Conservation (phyloP, 306 rosid species). For the Bauhinia variegata region DNA sequence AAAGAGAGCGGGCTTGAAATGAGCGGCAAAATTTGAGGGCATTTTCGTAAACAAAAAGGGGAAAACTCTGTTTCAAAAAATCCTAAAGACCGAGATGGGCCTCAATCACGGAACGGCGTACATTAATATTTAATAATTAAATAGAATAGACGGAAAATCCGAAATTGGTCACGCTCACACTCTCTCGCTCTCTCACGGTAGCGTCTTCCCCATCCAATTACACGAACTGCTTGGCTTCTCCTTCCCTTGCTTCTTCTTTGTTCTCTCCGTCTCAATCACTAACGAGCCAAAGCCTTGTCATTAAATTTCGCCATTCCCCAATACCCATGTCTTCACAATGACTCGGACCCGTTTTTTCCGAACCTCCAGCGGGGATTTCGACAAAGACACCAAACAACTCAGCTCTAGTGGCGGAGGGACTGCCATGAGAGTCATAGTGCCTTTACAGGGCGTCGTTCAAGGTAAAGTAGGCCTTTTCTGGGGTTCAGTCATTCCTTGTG, state of each 20-base stretch:
- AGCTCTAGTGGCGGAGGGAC: constrained; percentile 42
- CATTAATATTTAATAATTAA: background rate
- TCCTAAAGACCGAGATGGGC: constrained; percentile 37
- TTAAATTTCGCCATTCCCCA: background rate
- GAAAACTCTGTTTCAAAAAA: background rate
- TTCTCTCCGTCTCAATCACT: constrained; percentile 35
- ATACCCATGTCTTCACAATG: constrained; percentile 34
- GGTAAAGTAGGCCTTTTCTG: constrained; percentile 84
- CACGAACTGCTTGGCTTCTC: too few relatives aligned
- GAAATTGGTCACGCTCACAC: constrained; percentile 14
- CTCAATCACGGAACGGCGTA: constrained; percentile 39
- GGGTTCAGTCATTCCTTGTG: constrained; percentile 94
- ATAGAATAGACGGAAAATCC: background rate
- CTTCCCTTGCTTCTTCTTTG: constrained; percentile 20
- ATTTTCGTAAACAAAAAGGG: background rate
- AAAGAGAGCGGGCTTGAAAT: background rate
- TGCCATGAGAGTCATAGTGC: constrained; percentile 91
- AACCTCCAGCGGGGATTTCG: constrained; percentile 13
- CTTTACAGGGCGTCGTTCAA: constrained; percentile 87
- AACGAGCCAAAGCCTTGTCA: constrained; percentile 9
- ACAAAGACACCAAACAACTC: constrained; percentile 27
- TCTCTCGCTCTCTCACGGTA: background rate
- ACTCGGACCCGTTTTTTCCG: constrained; percentile 38
- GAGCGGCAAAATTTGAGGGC: constrained; percentile 19
- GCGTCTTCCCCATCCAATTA: constrained; percentile 14